Evolutionary conservation across 2,329 filamentous ascomycete genomes (phyloP).

Genomic region (Fusarium chuoi): DNA sequence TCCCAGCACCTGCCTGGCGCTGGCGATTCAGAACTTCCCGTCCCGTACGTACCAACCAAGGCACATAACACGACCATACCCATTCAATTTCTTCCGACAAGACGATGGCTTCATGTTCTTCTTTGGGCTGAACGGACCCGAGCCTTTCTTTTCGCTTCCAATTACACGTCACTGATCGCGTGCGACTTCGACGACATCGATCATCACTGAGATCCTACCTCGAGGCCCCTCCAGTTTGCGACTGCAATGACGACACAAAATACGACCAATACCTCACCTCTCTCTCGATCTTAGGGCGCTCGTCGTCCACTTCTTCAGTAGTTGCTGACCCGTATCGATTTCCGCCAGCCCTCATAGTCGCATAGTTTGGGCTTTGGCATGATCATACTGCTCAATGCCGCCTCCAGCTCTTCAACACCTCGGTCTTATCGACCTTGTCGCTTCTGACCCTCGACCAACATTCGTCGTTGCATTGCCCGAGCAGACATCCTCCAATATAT

Average conservation of each 20-base stretch:
- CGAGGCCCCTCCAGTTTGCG: conserved; percentile 16
- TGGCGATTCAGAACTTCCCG: conserved; percentile 3
- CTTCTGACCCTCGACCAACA: conserved; percentile 54
- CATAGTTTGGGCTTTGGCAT: neutral
- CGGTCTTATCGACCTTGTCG: conserved; percentile 54
- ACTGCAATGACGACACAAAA: conserved; percentile 36
- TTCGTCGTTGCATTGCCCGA: conserved; percentile 50
- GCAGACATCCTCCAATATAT: conserved; percentile 2
- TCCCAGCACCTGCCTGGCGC: conserved; percentile 20
- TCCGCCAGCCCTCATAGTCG: neutral
- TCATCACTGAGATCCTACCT: neutral
- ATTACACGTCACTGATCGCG: conserved; percentile 16
- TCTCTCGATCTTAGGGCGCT: conserved; percentile 16
- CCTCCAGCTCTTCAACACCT: conserved; percentile 41
- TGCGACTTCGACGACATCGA: conserved; percentile 14
- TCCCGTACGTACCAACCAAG: neutral
- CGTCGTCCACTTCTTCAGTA: neutral
- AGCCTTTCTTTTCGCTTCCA: neutral
- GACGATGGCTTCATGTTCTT: conserved; percentile 22
- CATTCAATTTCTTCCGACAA: conserved; percentile 3
- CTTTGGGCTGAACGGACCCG: conserved; percentile 3
- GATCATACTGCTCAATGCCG: conserved; percentile 36
- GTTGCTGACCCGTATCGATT: neutral
- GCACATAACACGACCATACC: conserved; percentile 5
- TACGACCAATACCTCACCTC: conserved; percentile 7